Evolutionary conservation across 2,329 filamentous ascomycete species (phyloP).

Genomic region (Endoconidiophora laricicola): DNA sequence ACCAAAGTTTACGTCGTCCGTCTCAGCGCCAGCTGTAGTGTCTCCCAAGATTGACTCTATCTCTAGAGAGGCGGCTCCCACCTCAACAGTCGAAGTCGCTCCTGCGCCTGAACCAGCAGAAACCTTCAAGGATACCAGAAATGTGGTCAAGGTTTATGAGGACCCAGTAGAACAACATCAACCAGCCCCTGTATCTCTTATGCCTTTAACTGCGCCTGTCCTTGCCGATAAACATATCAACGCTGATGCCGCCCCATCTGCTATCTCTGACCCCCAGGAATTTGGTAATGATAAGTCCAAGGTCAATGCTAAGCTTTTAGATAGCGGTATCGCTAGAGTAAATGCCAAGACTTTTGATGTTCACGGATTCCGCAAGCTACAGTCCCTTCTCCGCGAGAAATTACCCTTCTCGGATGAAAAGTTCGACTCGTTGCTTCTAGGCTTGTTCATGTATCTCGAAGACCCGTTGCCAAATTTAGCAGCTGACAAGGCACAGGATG

Average conservation of each 20-base stretch:
- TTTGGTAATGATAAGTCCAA: slow-evolving; percentile 30
- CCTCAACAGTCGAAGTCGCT: background rate
- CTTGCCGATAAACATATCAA: slow-evolving; percentile 45
- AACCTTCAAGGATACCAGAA: slow-evolving; percentile 4
- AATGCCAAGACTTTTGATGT: slow-evolving; percentile 57
- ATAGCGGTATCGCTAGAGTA: slow-evolving; percentile 60
- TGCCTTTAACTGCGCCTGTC: slow-evolving; percentile 31
- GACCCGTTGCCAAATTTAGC: slow-evolving; percentile 36
- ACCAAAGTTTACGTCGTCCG: slow-evolving; percentile 1
- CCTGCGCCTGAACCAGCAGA: background rate
- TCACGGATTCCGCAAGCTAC: slow-evolving; percentile 63
- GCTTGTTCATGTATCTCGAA: slow-evolving; percentile 57
- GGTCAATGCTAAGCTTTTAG: slow-evolving; percentile 46
- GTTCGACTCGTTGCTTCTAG: slow-evolving; percentile 50
- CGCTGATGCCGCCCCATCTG: slow-evolving; percentile 26
- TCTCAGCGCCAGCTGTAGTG: background rate
- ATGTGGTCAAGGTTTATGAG: slow-evolving; percentile 39
- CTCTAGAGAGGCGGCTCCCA: background rate
- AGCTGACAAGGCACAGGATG: slow-evolving; percentile 50
- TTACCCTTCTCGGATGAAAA: slow-evolving; percentile 48
- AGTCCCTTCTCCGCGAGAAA: slow-evolving; percentile 54
- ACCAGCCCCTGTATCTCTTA: slow-evolving; percentile 22
- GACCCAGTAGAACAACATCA: slow-evolving; percentile 32
- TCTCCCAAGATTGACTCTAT: slow-evolving; percentile 3
- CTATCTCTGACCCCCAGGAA: background rate